Percentiles rank a stretch among this genome's conserved stretches.
phyloP scores from a whole-genome alignment of 2,329 filamentous ascomycete genomes.

The Talaromyces pinophilus region DNA sequence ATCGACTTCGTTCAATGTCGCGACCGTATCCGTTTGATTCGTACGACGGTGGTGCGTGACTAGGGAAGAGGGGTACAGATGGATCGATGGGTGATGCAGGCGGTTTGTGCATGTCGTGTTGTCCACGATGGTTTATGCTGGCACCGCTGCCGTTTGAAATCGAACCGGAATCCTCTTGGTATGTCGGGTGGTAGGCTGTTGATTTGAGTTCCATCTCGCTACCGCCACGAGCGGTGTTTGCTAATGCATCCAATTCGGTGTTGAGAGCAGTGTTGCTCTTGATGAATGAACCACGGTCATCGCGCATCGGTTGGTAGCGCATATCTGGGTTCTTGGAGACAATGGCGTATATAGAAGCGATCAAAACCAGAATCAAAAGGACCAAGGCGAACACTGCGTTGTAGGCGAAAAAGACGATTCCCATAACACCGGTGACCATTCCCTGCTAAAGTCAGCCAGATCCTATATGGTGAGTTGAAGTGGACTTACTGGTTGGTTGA shows the following conservation, averaged over 20 bases:
- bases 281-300: conserved; percentile 95
- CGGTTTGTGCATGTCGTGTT: conserved; percentile 35
- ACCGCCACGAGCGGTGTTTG: conserved; percentile 83
- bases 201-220: conserved; percentile 57
- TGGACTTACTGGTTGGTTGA: conserved; percentile 69
- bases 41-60: conserved; percentile 46
- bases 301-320: conserved; percentile 93
- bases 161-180: conserved; percentile 72
- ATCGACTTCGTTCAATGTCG: conserved; percentile 17
- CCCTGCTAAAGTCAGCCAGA: conserved; percentile 45
- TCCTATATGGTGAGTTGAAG: neutral
- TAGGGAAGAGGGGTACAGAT: conserved; percentile 51
- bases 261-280: conserved; percentile 86
- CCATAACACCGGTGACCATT: conserved; percentile 83
- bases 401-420: conserved; percentile 82
- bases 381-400: conserved; percentile 83
- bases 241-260: conserved; percentile 86
- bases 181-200: conserved; percentile 59
- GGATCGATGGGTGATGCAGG: conserved; percentile 51
- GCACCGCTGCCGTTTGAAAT: conserved; percentile 56
- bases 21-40: conserved; percentile 18
- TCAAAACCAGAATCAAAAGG: conserved; percentile 77
- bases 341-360: conserved; percentile 75
- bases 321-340: conserved; percentile 92
- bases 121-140: conserved; percentile 52